phyloP scores from a whole-genome alignment of 169 alveolate genomes.

The Plasmodium ovale region DNA sequence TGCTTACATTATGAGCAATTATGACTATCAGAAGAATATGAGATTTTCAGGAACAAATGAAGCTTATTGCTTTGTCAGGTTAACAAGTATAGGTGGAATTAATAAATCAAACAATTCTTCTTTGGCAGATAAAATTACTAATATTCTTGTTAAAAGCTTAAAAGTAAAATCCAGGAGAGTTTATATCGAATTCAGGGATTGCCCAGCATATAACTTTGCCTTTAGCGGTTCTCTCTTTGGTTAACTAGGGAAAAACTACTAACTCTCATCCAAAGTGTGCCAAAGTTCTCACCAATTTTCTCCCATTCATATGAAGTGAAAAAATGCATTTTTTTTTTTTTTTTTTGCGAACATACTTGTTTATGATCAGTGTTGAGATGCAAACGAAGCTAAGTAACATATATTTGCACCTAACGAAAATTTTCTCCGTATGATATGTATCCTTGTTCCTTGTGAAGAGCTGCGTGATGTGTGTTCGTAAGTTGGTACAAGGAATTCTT shows the following conservation, averaged over 20 bases:
- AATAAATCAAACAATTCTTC: slow-evolving; percentile 42
- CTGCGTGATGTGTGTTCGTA: too few relatives aligned
- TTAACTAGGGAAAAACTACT: not conserved
- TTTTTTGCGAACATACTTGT: too few relatives aligned
- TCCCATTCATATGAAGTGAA: too few relatives aligned
- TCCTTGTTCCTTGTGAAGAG: too few relatives aligned
- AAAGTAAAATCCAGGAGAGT: slow-evolving; percentile 41
- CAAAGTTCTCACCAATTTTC: too few relatives aligned
- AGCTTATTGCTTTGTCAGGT: slow-evolving; percentile 53
- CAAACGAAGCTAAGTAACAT: too few relatives aligned
- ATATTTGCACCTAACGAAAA: too few relatives aligned
- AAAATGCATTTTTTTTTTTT: too few relatives aligned
- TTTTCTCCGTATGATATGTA: too few relatives aligned
- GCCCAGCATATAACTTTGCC: slow-evolving; percentile 56
- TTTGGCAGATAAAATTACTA: slow-evolving; percentile 48
- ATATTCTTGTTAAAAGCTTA: slow-evolving; percentile 6
- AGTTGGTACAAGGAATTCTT: too few relatives aligned
- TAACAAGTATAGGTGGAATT: slow-evolving; percentile 60
- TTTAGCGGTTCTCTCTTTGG: slow-evolving; percentile 58
- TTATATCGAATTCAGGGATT: slow-evolving; percentile 38
- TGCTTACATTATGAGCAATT: slow-evolving; percentile 58
- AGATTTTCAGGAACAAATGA: slow-evolving; percentile 38
- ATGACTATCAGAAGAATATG: slow-evolving; percentile 51
- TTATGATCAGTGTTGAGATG: too few relatives aligned
- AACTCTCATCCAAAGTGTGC: too few relatives aligned